Evolutionary conservation across 2,329 filamentous ascomycete species (phyloP).

Genomic region (Fusarium euwallaceae): DNA sequence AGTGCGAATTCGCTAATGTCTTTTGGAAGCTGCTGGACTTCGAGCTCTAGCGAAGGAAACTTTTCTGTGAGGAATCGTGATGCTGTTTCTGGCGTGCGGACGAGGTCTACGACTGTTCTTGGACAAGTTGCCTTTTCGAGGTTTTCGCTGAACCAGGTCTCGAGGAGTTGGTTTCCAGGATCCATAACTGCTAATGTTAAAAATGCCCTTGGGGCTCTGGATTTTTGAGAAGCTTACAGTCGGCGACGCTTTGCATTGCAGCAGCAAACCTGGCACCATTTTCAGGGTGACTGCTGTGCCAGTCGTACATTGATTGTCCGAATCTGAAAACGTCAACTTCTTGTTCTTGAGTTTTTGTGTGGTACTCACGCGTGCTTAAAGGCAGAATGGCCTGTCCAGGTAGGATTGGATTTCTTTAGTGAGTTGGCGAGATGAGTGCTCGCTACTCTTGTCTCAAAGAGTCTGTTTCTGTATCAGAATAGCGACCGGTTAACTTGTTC

Average conservation of each 20-base stretch:
- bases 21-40: constrained; percentile 4
- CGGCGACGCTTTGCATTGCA: constrained; percentile 31
- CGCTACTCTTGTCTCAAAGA: constrained; percentile 36
- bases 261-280: constrained; percentile 52
- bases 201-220: background rate
- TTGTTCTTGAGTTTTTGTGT: background rate
- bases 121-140: background rate
- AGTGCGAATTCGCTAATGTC: background rate
- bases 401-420: constrained; percentile 25
- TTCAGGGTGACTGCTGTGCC: constrained; percentile 50
- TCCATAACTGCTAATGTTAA: constrained; percentile 23
- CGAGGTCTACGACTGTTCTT: constrained; percentile 14
- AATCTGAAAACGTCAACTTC: constrained; percentile 21
- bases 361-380: constrained; percentile 36
- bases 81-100: constrained; percentile 9
- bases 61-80: constrained; percentile 18
- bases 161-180: constrained; percentile 23
- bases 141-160: constrained; percentile 16
- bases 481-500: rapidly evolving
- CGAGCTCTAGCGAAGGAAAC: constrained; percentile 6
- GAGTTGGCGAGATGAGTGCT: constrained; percentile 38
- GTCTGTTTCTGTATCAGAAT: constrained; percentile 2
- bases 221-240: constrained; percentile 52
- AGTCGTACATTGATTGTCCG: constrained; percentile 39
- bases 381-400: constrained; percentile 37